Percentiles rank a stretch among this genome's conserved stretches.
These are phyloP conservation scores for Penicillium malachiteum DNA, from an alignment of 495 filamentous ascomycete genomes.

Conservation along the genomic window DNA sequence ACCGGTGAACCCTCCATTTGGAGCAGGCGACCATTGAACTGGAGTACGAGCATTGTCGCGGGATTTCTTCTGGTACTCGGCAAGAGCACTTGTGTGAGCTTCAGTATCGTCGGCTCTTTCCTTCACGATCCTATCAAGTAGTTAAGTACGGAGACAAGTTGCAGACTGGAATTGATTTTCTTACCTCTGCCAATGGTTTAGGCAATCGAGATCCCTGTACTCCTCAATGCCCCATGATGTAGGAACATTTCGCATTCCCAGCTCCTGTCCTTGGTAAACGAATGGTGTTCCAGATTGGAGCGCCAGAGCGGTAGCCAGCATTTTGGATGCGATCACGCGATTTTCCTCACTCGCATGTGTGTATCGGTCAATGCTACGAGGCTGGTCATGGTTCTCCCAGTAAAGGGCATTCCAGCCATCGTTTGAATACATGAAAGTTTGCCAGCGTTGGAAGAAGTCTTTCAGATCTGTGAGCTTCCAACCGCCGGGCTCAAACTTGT, in stretches of 20 bases:
- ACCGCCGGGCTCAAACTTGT: conserved; percentile 49
- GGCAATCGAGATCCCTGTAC: conserved; percentile 70
- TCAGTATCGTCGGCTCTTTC: conserved; percentile 33
- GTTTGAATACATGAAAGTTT: conserved; percentile 65
- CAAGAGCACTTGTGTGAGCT: conserved; percentile 32
- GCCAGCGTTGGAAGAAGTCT: conserved; percentile 60
- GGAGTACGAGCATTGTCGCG: conserved; percentile 59
- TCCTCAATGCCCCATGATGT: conserved; percentile 61
- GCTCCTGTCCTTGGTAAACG: conserved; percentile 74
- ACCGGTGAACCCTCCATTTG: conserved; percentile 53
- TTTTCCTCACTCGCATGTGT: conserved; percentile 46
- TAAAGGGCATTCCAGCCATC: conserved; percentile 72
- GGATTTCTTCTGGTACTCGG: conserved; percentile 51
- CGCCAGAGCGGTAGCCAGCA: conserved; percentile 59
- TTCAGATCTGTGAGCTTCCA: conserved; percentile 61
- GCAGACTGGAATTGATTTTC: neutral
- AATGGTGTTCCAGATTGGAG: conserved; percentile 67
- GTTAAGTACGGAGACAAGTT: neutral
- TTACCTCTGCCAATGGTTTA: conserved; percentile 60
- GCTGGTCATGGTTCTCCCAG: conserved; percentile 74
- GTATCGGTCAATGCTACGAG: conserved; percentile 62
- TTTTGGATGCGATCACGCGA: conserved; percentile 54
- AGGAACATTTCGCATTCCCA: conserved; percentile 74
- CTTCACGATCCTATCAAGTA: conserved; percentile 29
- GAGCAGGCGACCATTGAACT: conserved; percentile 49